Conservation (phyloP, 1,139 yeast genomes). For the Entelexis paramagnoliae region DNA sequence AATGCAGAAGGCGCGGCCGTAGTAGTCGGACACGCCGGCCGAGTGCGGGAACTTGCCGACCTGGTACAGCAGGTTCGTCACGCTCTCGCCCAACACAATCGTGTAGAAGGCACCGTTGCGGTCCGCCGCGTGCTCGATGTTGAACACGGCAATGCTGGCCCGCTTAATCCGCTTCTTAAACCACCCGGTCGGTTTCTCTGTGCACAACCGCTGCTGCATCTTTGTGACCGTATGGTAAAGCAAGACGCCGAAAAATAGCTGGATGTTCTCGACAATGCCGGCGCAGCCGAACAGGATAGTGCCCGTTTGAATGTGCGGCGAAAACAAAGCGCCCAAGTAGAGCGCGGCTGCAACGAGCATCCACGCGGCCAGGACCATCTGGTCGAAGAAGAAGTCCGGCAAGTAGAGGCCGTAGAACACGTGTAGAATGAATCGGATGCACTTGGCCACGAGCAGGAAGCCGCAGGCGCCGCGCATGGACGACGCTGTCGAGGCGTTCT, state of each 20-base stretch:
- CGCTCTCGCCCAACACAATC: conserved; percentile 13
- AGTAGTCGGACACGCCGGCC: conserved; percentile 7
- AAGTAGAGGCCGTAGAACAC: conserved; percentile 8
- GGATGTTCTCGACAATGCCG: conserved; percentile 7
- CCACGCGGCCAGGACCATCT: not conserved
- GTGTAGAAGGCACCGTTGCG: conserved; percentile 10
- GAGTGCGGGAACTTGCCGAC: conserved; percentile 3
- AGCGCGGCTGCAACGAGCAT: conserved; percentile 8
- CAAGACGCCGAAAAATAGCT: not conserved
- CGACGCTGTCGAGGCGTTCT: not conserved
- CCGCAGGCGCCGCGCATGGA: conserved; percentile 6
- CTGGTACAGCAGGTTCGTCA: conserved; percentile 6
- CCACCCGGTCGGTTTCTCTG: not conserved
- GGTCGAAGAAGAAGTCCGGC: conserved; percentile 4
- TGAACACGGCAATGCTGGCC: not conserved
- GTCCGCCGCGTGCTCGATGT: conserved; percentile 11
- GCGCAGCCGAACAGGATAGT: conserved; percentile 12
- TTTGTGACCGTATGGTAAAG: not conserved
- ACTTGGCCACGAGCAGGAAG: conserved; percentile 10
- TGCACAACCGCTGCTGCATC: not conserved
- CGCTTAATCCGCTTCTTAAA: not conserved
- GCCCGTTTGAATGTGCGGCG: conserved; percentile 1
- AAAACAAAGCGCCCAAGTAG: conserved; percentile 8
- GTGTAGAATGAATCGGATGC: conserved; percentile 6
- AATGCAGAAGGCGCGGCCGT: conserved; percentile 11